These are phyloP conservation scores for Tetracentron sinense DNA, from an alignment of 164 flowering plant genomes.

Conservation along the genomic window DNA sequence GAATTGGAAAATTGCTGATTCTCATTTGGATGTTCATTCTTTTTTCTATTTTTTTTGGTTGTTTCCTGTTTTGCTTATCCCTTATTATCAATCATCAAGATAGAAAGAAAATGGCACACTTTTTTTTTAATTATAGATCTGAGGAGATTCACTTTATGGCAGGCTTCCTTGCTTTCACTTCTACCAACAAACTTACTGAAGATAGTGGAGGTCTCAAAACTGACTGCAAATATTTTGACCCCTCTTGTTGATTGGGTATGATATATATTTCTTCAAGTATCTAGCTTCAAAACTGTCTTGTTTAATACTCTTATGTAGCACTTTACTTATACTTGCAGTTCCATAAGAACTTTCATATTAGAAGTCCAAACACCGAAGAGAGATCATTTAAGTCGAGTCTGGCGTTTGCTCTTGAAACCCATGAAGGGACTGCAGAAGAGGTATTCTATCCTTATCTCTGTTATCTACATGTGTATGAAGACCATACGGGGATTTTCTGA, in stretches of 20 bases:
- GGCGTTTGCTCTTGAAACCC: slow-evolving; percentile 57
- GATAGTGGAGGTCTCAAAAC: slow-evolving; percentile 37
- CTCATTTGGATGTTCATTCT: too few relatives aligned
- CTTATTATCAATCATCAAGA: not conserved
- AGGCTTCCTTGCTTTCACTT: slow-evolving; percentile 89
- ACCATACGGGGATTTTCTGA: not conserved
- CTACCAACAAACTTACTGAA: slow-evolving; percentile 52
- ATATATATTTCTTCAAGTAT: not conserved
- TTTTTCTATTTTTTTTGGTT: too few relatives aligned
- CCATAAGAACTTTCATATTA: slow-evolving; percentile 49
- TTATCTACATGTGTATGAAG: not conserved
- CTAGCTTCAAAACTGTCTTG: not conserved
- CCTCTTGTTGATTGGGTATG: slow-evolving; percentile 82
- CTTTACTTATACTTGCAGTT: slow-evolving; percentile 45
- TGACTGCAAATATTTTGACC: slow-evolving; percentile 45
- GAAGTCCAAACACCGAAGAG: slow-evolving; percentile 24
- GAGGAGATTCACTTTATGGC: slow-evolving; percentile 24
- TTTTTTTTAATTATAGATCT: not conserved
- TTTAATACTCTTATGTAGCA: slow-evolving; percentile 11
- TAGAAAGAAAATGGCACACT: not conserved
- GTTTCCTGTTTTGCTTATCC: not conserved
- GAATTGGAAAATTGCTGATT: not conserved
- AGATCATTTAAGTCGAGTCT: slow-evolving; percentile 49
- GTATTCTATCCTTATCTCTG: slow-evolving; percentile 28
- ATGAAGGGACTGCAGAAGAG: slow-evolving; percentile 83